A percentile compares a stretch with the other conserved stretches of the same genome.
These are phyloP conservation scores for Euphorbia corollata DNA, from an alignment of 441 rosid genomes.

Conservation along the genomic window DNA sequence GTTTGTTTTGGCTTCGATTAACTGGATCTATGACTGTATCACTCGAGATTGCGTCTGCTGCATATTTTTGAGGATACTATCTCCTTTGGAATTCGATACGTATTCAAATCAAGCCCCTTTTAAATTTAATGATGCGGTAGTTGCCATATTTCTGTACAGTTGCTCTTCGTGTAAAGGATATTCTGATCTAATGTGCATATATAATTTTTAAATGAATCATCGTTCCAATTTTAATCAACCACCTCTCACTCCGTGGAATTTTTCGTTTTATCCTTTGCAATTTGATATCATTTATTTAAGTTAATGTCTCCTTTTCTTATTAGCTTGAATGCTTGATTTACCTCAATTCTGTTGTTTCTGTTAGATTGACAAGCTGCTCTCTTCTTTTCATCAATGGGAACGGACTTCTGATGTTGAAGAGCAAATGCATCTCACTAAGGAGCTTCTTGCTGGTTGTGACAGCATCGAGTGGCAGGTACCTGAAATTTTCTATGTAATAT, in stretches of 20 bases:
- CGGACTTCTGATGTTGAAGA: constrained; percentile 53
- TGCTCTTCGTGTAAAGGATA: not conserved
- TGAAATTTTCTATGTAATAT: constrained; percentile 1
- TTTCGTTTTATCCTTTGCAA: not conserved
- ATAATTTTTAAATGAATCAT: not conserved
- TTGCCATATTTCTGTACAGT: not conserved
- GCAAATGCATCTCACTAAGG: constrained; percentile 55
- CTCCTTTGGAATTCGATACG: not conserved
- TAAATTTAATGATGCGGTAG: not conserved
- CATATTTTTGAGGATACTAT: not conserved
- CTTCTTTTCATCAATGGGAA: constrained; percentile 86
- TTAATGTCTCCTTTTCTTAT: not conserved
- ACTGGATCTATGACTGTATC: not conserved
- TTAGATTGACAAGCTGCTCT: constrained; percentile 87
- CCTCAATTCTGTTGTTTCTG: constrained; percentile 17
- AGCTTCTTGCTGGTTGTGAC: constrained; percentile 65
- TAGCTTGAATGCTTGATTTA: not conserved
- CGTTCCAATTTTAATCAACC: not conserved
- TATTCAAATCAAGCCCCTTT: not conserved
- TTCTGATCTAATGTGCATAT: not conserved
- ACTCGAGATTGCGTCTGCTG: not conserved
- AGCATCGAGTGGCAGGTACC: constrained; percentile 98
- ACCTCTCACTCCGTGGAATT: not conserved
- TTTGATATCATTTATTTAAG: not conserved
- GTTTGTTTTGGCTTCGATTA: not conserved